Base-by-base conservation (phyloP, 768 basidiomycete species). In the Hericium erinaceus region DNA sequence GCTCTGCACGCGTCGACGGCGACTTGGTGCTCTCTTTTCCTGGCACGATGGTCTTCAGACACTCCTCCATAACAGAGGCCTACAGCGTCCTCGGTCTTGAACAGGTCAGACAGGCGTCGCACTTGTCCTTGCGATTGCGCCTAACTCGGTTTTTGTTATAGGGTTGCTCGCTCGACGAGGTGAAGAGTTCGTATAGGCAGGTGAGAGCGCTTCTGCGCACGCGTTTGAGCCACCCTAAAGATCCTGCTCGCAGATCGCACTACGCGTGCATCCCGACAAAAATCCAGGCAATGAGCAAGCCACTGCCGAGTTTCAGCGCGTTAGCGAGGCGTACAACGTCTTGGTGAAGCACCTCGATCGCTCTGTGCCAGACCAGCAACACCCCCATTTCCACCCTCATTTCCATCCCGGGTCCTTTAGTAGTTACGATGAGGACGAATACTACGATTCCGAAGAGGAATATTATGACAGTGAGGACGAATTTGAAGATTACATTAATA, bases 251-350 rank as follows among this genome's bases (percentile, higher is more conserved):
- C 56, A 86, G 82, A 72, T 83, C 55, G 86, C 86, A 4, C 72
- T 88, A 22, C 76, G 76, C 18, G 85, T 81, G 0, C 89, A 90
- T 70, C 87, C 89, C 8, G 88, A 89, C 72, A 89, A 89, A 72
- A 89, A 89, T 58, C 82, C 77, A 0, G 77, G 77, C 44, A 80
- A 89, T 61, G 77, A 76, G 41, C 73, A 77, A 61, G 87, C 86
- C 49, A 89, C 87, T 40, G 75, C 74, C 3, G 75, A 84, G 66
- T 90, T 91, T 64, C 87, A 90, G 69, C 71, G 74, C 54, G 67
- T 92, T 48, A 77, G 84, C 58, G 84, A 81, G 57, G 87, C 88
- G 4, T 92, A 88, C 70, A 75, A 78, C 49, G 66, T 79, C 33
- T 74, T 90, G 26, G 68, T 80, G 56, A 79, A 79, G 59, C 77